A percentile compares a stretch with the other conserved stretches of the same genome.
Conservation (phyloP, 2,329 filamentous ascomycete genomes). For the Microsporum canis region DNA sequence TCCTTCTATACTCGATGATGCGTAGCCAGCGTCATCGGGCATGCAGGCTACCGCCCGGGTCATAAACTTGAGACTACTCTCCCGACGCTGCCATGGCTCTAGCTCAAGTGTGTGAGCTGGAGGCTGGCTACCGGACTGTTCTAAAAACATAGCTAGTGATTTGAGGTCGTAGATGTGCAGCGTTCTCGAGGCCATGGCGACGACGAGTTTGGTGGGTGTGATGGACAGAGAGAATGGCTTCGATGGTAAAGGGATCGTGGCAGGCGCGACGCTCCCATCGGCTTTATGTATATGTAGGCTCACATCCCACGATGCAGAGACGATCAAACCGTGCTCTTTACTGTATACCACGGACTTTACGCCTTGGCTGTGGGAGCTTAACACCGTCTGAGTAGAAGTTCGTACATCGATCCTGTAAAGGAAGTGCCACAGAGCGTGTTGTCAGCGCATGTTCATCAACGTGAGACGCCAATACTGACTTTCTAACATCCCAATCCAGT, state of each 20-base stretch:
- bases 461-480: constrained; percentile 35
- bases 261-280: constrained; percentile 41
- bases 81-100: constrained; percentile 82
- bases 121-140: constrained; percentile 35
- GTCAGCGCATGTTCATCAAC: not conserved
- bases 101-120: constrained; percentile 40
- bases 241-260: constrained; percentile 59
- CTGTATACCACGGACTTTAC: constrained; percentile 80
- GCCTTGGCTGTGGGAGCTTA: constrained; percentile 68
- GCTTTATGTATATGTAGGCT: constrained; percentile 76
- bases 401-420: constrained; percentile 53
- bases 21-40: constrained; percentile 92
- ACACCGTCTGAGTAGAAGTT: constrained; percentile 57
- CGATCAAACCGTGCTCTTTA: constrained; percentile 60
- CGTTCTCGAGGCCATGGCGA: constrained; percentile 90
- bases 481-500: constrained; percentile 75
- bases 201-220: constrained; percentile 76
- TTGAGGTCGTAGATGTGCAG: constrained; percentile 88
- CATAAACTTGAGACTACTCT: constrained; percentile 92
- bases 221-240: constrained; percentile 78
- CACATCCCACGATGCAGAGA: constrained; percentile 88
- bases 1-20: constrained; percentile 84
- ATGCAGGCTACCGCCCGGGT: constrained; percentile 89
- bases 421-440: not conserved
- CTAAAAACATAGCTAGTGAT: constrained; percentile 46